phyloP scores from a whole-genome alignment of 768 basidiomycete genomes.

The Tylopilus sp. region DNA sequence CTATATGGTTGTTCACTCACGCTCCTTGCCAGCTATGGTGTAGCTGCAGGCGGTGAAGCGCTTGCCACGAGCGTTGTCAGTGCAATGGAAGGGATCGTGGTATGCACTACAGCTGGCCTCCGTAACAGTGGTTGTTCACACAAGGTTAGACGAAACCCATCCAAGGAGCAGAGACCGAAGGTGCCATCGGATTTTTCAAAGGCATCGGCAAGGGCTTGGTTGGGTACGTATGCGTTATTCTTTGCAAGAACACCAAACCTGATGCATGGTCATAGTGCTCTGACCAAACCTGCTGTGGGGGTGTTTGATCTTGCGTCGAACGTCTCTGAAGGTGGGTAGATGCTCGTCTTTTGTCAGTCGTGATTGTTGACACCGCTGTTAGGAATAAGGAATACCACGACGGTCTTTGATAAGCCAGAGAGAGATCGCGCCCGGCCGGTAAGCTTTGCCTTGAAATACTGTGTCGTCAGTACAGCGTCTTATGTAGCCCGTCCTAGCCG shows the following conservation, averaged over 20 bases:
- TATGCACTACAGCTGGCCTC: conserved; percentile 34
- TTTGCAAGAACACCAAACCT: background rate
- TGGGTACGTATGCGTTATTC: conserved; percentile 49
- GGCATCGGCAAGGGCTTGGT: conserved; percentile 96
- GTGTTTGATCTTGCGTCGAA: conserved; percentile 96
- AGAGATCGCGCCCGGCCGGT: conserved; percentile 84
- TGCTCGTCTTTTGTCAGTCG: background rate
- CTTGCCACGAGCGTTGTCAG: conserved; percentile 92
- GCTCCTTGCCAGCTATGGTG: conserved; percentile 68
- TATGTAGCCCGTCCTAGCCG: conserved; percentile 46
- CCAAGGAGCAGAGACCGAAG: conserved; percentile 93
- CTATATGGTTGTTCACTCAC: background rate
- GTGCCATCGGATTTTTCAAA: conserved; percentile 96
- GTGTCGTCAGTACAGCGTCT: conserved; percentile 1
- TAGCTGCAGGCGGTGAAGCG: conserved; percentile 91
- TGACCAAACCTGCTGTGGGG: conserved; percentile 96
- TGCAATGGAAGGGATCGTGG: conserved; percentile 93
- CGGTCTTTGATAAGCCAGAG: conserved; percentile 90
- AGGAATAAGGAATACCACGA: conserved; percentile 98
- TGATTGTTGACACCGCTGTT: conserved; percentile 5
- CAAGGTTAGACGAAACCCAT: conserved; percentile 82
- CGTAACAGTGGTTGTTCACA: conserved; percentile 1
- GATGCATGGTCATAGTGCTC: conserved; percentile 47
- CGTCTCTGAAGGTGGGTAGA: conserved; percentile 73
- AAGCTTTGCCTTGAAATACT: conserved; percentile 25